Conservation (phyloP, 169 alveolate species). For the Eimeria necatrix region DNA sequence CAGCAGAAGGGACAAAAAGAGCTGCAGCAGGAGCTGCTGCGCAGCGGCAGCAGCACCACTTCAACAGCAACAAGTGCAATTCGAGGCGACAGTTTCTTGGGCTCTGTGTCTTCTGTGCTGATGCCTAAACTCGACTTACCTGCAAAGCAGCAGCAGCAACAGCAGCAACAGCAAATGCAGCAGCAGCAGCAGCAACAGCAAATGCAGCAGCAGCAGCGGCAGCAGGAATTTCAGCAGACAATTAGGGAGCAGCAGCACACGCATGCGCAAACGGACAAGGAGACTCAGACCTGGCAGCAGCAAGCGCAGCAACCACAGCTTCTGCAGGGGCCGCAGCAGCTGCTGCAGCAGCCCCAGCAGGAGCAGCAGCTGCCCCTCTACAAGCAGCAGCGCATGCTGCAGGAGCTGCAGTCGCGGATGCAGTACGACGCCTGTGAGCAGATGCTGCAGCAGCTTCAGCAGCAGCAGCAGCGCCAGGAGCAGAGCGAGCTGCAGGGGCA, state of each 20-base stretch:
- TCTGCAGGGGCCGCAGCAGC: not conserved
- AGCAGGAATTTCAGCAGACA: no score
- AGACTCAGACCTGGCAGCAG: not conserved
- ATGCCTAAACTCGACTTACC: no score
- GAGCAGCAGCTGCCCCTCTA: slow-evolving; percentile 7
- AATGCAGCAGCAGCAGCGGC: no score
- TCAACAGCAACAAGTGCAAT: not conserved
- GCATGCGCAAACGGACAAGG: not conserved
- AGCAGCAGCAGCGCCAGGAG: not conserved
- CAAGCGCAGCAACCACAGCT: not conserved
- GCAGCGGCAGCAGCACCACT: slow-evolving; percentile 14
- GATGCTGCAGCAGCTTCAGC: not conserved
- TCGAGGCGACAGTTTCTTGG: not conserved
- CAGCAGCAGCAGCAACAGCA: not conserved
- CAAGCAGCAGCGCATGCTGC: not conserved
- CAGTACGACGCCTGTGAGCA: not conserved
- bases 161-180: not conserved
- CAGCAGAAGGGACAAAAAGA: no score
- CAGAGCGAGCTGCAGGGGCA: not conserved
- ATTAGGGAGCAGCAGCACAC: not conserved
- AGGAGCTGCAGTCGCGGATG: not conserved
- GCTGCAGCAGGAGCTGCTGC: not conserved
- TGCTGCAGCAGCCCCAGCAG: not conserved
- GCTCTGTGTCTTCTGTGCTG: not conserved
- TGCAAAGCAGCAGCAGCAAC: not conserved